phyloP scores from a whole-genome alignment of 2,329 filamentous ascomycete genomes.

The Colletotrichum spinosum region DNA sequence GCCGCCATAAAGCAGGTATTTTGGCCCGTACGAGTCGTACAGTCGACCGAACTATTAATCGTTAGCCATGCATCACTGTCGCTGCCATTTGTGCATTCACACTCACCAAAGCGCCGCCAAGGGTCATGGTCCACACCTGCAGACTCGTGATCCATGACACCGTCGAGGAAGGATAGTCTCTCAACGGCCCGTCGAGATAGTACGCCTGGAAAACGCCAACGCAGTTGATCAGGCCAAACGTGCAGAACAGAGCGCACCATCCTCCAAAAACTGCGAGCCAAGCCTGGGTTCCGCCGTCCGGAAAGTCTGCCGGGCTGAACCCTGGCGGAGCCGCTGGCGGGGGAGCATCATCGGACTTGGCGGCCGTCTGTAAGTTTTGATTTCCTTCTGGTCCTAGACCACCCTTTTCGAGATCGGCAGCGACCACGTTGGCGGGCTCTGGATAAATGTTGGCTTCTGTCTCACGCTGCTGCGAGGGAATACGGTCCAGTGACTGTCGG shows the following conservation, averaged over 20 bases:
- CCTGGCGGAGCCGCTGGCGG: slow-evolving; percentile 23
- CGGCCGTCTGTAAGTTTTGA: neutral
- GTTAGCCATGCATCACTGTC: neutral
- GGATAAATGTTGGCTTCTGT: slow-evolving; percentile 50
- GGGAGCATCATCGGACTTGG: slow-evolving; percentile 38
- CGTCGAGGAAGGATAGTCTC: slow-evolving; percentile 59
- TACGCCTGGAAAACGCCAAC: slow-evolving; percentile 70
- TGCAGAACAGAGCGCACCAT: slow-evolving; percentile 57
- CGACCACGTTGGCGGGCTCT: slow-evolving; percentile 45
- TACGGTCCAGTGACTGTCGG: slow-evolving; percentile 42
- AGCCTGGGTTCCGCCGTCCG: slow-evolving; percentile 68
- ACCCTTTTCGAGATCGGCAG: slow-evolving; percentile 50
- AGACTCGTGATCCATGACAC: slow-evolving; percentile 71
- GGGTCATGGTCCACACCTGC: slow-evolving; percentile 60
- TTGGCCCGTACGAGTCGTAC: slow-evolving; percentile 74
- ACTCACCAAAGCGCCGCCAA: slow-evolving; percentile 61
- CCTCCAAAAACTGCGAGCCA: slow-evolving; percentile 67
- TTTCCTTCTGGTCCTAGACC: slow-evolving; percentile 33
- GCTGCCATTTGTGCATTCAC: slow-evolving; percentile 38
- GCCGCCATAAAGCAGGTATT: slow-evolving; percentile 65
- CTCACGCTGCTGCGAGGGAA: slow-evolving; percentile 46
- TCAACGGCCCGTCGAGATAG: slow-evolving; percentile 63
- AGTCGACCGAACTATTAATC: slow-evolving; percentile 63
- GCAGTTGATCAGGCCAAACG: slow-evolving; percentile 57
- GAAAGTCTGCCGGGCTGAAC: slow-evolving; percentile 64